Conservation (phyloP, 306 rosid genomes). For the Acmispon strigosus region DNA sequence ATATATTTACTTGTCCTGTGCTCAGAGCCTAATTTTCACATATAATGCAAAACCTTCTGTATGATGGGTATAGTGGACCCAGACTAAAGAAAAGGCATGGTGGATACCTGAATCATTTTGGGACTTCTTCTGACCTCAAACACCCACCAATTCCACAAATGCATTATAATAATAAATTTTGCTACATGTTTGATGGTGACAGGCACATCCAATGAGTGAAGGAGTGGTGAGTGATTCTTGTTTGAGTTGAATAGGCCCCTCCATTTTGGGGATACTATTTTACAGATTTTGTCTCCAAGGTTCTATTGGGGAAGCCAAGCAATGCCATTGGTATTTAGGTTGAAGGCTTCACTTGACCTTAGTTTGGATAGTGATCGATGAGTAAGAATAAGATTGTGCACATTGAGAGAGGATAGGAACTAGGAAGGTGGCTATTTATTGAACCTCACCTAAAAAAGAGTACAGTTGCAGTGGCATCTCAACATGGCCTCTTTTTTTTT, state of each 20-base stretch:
- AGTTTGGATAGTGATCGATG: slow-evolving; percentile 28
- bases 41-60: neutral
- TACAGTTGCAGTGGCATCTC: slow-evolving; percentile 21
- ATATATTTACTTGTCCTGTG: neutral
- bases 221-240: neutral
- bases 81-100: no score
- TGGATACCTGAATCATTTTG: no score
- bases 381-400: slow-evolving; percentile 19
- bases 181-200: slow-evolving; percentile 21
- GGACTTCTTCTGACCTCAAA: neutral
- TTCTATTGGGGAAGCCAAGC: neutral
- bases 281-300: slow-evolving; percentile 20
- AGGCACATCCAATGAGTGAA: slow-evolving; percentile 5
- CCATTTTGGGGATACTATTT: slow-evolving; percentile 29
- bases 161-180: neutral
- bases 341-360: slow-evolving; percentile 27
- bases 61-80: neutral
- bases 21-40: neutral
- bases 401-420: neutral
- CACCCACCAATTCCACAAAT: neutral
- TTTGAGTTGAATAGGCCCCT: slow-evolving; percentile 13
- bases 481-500: slow-evolving; percentile 38
- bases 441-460: slow-evolving; percentile 27
- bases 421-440: slow-evolving; percentile 28
- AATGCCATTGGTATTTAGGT: neutral